A percentile compares a stretch with the other conserved stretches of the same genome.
These are phyloP conservation scores for Serendipita sp. DNA, from an alignment of 768 basidiomycete species.

Conservation along the genomic window DNA sequence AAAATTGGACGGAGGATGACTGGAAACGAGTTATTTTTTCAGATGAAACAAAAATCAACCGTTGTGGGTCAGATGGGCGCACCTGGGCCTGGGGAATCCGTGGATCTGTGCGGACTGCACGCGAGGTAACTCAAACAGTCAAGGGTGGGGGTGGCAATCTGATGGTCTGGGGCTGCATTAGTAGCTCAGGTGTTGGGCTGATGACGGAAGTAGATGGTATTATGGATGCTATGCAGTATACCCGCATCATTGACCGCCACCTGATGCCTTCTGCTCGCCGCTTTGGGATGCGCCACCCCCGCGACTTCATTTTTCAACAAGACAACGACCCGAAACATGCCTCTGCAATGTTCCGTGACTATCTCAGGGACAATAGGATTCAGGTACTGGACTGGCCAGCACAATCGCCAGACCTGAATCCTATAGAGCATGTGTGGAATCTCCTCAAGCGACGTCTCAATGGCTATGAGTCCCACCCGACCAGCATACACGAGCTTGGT, in stretches of 20 bases:
- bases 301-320: conserved; percentile 20
- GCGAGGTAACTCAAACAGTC: not conserved
- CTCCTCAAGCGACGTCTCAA: conserved; percentile 11
- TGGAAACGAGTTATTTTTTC: conserved; percentile 6
- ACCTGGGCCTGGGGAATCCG: not conserved
- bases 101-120: not conserved
- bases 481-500: conserved; percentile 16
- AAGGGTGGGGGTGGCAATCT: conserved; percentile 5
- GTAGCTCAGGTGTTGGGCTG: not conserved
- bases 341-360: conserved; percentile 9
- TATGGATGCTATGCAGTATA: not conserved
- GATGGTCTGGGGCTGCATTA: conserved; percentile 8
- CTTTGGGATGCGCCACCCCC: not conserved
- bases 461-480: not conserved
- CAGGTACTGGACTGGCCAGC: conserved; percentile 14
- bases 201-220: not conserved
- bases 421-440: conserved; percentile 19
- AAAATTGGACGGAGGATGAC: conserved; percentile 1
- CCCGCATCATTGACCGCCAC: not conserved
- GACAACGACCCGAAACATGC: conserved; percentile 25
- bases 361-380: conserved; percentile 12
- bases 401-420: conserved; percentile 18
- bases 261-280: conserved; percentile 8
- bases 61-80: conserved; percentile 3
- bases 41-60: conserved; percentile 7